Evolutionary conservation across 164 flowering plant species (phyloP), one percentile per base, ranked within the genome.

Genomic region (Magnolia kwangsiensis): DNA sequence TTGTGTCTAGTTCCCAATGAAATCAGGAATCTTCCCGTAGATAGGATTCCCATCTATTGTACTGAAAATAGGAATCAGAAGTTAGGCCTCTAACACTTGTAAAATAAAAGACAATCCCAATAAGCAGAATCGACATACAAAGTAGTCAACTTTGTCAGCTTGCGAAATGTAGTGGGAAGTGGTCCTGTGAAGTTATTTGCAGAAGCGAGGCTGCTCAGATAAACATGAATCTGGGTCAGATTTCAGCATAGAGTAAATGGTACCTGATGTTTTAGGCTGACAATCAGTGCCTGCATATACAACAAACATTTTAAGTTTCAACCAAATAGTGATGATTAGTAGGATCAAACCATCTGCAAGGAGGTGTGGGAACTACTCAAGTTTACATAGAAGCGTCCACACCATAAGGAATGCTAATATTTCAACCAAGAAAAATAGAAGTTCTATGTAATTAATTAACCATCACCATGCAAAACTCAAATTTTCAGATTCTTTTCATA

Each of bases 21-120:
- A 86, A 75, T 86, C 87, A 50, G 99, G 99, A 82, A 96, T 88
- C 78, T 69, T 87, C 70, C 99, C 99, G 3, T 93, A 82, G 29
- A 94, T 70, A 16, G 27, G 21, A 79, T 45, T 92, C 75, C 98
- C 98, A 82, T 88, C 94, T 78, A 96, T 83, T 78, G 90, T 77
- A 83, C 99, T 96, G 94, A 86, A 88, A 75, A 67, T 19, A 75
- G 71, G 16, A 84, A 72, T 24, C 6, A n/a, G 51, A 51, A 49
- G 55, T 20, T 69, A 68, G 66, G 61, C 11, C 1, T 55, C 45
- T 13, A n/a, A 50, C 11, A 31, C 49, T 5, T 77, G 24, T 37
- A 27, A 67, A 27, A 59, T 8, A 23, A 31, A n/a, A 23, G 8
- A 4, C 2, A 14, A 66, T 1, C 8, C 23, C 20, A 14, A 58